Base-by-base conservation (phyloP, 148 eudicot genomes). In the Pouteria glomerata region DNA sequence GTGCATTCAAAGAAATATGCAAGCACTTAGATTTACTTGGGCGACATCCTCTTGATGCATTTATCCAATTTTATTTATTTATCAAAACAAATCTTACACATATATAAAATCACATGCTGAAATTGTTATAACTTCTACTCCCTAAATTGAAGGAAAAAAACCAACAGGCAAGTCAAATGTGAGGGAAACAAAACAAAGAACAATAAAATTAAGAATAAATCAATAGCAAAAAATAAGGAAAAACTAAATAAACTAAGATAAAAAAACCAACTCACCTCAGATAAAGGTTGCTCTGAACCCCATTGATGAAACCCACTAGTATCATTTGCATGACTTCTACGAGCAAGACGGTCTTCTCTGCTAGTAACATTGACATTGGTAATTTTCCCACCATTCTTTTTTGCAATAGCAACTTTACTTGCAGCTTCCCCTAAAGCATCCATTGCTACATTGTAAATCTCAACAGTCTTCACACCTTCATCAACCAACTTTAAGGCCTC, bases 401-500 rank as follows among this genome's bases (percentile, higher is more conserved):
- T 33, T 47, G 77, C 83, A 57, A 57, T 29, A 34, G 69, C 57
- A 60, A 86, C 85, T 79, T 75, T 81, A 66, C 68, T 73, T 15
- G 83, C 71, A 64, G 89, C 89, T 69, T 81, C 80, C 68, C 78
- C 76, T 68, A 86, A 57, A 68, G 89, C 83, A 56, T 39, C 76
- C 79, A 83, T 61, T n/a, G 89, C 89, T 35, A 79, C 79, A 12
- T 83, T 82, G 76, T 76, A 86, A 53, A 79, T 79, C 51, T 83
- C 89, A 12, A 24, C 70, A 76, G 73, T 81, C 70, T 70, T 66
- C 47, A 80, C 85, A 68, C 81, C 87, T 72, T 83, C 83, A 78
- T 86, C 85, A 1, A 81, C 87, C 81, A 76, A 78, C 67, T 79
- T 83, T 14, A 83, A 82, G 27, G 82, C 83, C 77, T 83, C 82